These are phyloP conservation scores for Phytophthora pseudosyringae DNA, from an alignment of 352 stramenopile genomes.

Conservation along the genomic window DNA sequence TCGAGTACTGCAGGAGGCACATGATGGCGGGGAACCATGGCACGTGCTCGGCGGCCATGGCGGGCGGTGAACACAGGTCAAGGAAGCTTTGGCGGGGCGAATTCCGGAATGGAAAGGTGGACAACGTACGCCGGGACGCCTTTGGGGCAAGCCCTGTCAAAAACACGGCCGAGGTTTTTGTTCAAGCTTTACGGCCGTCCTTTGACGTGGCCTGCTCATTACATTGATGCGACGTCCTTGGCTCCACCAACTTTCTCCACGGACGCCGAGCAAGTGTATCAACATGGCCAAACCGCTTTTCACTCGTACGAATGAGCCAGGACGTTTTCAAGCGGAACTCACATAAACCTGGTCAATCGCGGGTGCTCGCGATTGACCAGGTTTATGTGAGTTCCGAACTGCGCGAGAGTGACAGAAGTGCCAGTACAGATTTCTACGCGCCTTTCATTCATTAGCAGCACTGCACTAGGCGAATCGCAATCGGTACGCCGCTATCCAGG, in stretches of 20 bases:
- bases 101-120: constrained; percentile 14
- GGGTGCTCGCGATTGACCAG: too few species aligned
- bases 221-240: too few species aligned
- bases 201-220: constrained; percentile 15
- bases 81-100: not conserved
- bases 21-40: constrained; percentile 64
- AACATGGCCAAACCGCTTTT: too few species aligned
- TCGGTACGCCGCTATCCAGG: not conserved
- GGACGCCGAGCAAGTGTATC: too few species aligned
- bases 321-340: too few species aligned
- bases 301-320: too few species aligned
- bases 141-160: constrained; percentile 24
- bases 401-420: not conserved
- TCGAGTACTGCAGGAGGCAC: constrained; percentile 79
- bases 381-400: too few species aligned
- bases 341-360: not conserved
- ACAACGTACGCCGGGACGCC: not conserved
- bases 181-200: not conserved
- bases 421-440: constrained; percentile 22
- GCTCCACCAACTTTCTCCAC: too few species aligned
- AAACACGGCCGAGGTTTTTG: constrained; percentile 2
- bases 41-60: constrained; percentile 62
- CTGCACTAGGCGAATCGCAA: not conserved
- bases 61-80: not conserved
- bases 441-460: constrained; percentile 19